A percentile compares a stretch with the other conserved stretches of the same genome.
These are phyloP conservation scores for Irpex rosettiformis DNA, from an alignment of 1,284 basidiomycete species.

Conservation along the genomic window DNA sequence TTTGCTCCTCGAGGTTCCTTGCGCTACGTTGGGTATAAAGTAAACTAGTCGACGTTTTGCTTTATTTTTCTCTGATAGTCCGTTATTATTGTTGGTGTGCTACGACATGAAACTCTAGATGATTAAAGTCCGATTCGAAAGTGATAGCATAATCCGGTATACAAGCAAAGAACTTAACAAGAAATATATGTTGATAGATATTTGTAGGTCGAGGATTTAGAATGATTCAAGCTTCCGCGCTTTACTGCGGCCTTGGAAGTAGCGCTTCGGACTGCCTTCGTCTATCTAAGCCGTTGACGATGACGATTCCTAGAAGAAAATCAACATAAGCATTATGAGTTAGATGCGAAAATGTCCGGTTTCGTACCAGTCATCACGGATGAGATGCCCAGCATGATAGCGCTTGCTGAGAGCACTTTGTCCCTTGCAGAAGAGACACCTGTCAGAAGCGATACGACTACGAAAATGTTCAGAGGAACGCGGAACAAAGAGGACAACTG, in stretches of 20 bases:
- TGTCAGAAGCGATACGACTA: conserved; percentile 66
- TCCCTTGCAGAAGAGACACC: conserved; percentile 65
- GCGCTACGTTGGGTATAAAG: too few species aligned
- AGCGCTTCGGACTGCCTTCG: neutral
- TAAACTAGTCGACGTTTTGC: too few species aligned
- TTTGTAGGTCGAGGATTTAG: too few species aligned
- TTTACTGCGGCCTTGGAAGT: neutral
- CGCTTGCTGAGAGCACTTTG: conserved; percentile 57
- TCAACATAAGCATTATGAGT: neutral
- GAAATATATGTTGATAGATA: too few species aligned
- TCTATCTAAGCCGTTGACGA: conserved; percentile 15
- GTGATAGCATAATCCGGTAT: too few species aligned
- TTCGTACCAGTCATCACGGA: conserved; percentile 50
- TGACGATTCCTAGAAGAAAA: conserved; percentile 8
- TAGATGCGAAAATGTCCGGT: conserved; percentile 8
- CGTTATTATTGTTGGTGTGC: too few species aligned
- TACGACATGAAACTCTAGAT: too few species aligned
- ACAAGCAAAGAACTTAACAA: too few species aligned
- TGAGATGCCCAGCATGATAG: conserved; percentile 56
- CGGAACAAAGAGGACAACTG: conserved; percentile 71
- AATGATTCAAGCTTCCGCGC: too few species aligned
- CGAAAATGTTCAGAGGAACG: conserved; percentile 71
- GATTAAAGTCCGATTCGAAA: too few species aligned
- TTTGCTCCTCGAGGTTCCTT: too few species aligned
- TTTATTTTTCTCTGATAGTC: too few species aligned